Base-by-base conservation (phyloP, 495 filamentous ascomycete genomes). In the Hypoxylon cercidicola region DNA sequence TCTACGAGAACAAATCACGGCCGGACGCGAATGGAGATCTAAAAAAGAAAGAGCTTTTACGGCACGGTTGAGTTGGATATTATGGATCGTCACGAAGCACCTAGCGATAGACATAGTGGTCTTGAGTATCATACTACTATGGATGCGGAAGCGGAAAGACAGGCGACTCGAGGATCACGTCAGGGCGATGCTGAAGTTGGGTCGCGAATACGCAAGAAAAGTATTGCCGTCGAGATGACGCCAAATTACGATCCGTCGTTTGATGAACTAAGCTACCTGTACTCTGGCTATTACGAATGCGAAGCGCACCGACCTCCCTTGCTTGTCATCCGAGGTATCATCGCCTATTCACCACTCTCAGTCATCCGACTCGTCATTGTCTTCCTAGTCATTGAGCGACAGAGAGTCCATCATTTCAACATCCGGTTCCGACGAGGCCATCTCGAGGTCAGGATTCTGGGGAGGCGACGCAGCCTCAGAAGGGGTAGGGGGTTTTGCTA, bases 1-100 rank as follows among this genome's bases (percentile, higher is more conserved):
- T n/a, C 79, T 97, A 64, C 84, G 95, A 19, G 95, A 99, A 75
- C 91, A 97, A 72, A 89, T 97, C 64, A 90, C 96, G 54, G 83
- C 86, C 2, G 81, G 85, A 2, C 77, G 86, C 12, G 82, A 86
- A 50, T 84, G 81, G 74, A 79, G 78, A 58, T 75, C 81, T 8
- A 78, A 75, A 37, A 83, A 83, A 52, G 81, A 85, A 40, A 82
- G 79, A 21, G 82, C 80, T 30, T 55, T 92, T 15, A 81, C 81
- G 62, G 82, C 88, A n/a, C 97, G 91, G 90, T 10, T 89, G 6
- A 78, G 84, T 16, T 91, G 92, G 86, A 62, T 88, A n/a, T 52
- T 92, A 5, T 92, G 87, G 88, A 75, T 84, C 46, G 73, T 82
- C n/a, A 64, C 89, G 21, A 89, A 91, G 63, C 93, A 97, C 72